Percentiles rank a stretch among this genome's conserved stretches.
Conservation (phyloP, 805 yeast genomes). For the Monosporozyma servazzii region DNA sequence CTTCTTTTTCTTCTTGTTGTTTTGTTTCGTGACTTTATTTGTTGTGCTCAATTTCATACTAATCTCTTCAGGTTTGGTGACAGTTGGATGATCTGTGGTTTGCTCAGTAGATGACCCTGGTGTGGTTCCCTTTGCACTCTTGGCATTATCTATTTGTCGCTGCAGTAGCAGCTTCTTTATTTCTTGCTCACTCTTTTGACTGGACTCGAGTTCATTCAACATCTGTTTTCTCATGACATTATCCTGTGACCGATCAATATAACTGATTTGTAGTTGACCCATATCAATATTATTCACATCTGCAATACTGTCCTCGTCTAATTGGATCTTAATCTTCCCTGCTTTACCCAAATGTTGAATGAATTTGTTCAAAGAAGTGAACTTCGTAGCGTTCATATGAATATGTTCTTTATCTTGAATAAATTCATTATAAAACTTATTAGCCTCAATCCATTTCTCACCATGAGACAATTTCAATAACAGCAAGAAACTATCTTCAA, state of each 20-base stretch:
- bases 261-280: constrained; percentile 39
- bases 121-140: constrained; percentile 2
- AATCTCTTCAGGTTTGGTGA: constrained; percentile 3
- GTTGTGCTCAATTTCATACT: neutral
- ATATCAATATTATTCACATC: constrained; percentile 27
- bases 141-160: constrained; percentile 38
- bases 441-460: constrained; percentile 67
- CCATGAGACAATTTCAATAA: constrained; percentile 66
- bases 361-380: constrained; percentile 63
- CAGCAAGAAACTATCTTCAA: constrained; percentile 54
- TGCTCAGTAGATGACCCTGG: neutral
- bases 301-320: constrained; percentile 20
- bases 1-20: neutral
- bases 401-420: constrained; percentile 75
- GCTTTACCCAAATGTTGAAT: constrained; percentile 48
- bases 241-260: constrained; percentile 46
- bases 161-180: constrained; percentile 36
- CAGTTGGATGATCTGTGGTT: neutral
- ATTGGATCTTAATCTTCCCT: constrained; percentile 46
- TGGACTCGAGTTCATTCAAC: constrained; percentile 30
- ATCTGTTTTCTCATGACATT: constrained; percentile 35
- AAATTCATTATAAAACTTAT: constrained; percentile 83
- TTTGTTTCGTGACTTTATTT: neutral
- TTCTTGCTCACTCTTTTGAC: constrained; percentile 39
- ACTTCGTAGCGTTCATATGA: constrained; percentile 84